Evolutionary conservation across 352 stramenopile species (phyloP).

Genomic region (Globisporangium paroecandrum): DNA sequence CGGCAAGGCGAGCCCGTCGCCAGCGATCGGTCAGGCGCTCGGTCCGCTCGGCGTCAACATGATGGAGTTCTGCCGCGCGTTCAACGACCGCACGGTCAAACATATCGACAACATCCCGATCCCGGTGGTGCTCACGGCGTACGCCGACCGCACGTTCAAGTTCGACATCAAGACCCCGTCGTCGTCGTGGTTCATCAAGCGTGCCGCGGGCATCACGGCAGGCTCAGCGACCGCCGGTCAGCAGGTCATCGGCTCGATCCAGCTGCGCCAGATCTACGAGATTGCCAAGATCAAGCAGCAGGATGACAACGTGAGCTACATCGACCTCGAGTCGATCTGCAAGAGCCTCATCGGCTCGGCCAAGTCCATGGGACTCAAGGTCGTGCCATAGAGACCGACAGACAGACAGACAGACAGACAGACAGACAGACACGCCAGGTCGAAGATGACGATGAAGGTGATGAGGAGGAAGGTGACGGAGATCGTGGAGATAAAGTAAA

Average conservation of each 20-base stretch:
- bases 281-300: conserved; percentile 97
- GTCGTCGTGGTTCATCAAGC: conserved; percentile 93
- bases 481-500: neutral
- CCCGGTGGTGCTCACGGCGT: conserved; percentile 92
- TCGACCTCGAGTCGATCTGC: conserved; percentile 89
- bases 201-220: conserved; percentile 81
- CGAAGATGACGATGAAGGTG: neutral
- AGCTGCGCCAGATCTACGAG: conserved; percentile 96
- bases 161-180: conserved; percentile 96
- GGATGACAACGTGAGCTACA: conserved; percentile 92
- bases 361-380: conserved; percentile 90
- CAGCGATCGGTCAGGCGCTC: conserved; percentile 88
- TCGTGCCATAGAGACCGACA: conserved; percentile 45
- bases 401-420: neutral
- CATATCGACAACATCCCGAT: conserved; percentile 92
- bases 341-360: conserved; percentile 92
- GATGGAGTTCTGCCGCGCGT: conserved; percentile 99
- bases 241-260: conserved; percentile 80
- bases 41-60: conserved; percentile 99
- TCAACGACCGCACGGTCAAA: conserved; percentile 95
- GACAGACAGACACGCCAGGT: neutral
- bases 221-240: conserved; percentile 76
- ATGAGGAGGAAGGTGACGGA: neutral
- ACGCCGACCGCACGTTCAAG: conserved; percentile 94
- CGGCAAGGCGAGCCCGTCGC: conserved; percentile 83